These are phyloP conservation scores for Bombardia bombarda DNA, from an alignment of 495 filamentous ascomycete species.

Conservation along the genomic window DNA sequence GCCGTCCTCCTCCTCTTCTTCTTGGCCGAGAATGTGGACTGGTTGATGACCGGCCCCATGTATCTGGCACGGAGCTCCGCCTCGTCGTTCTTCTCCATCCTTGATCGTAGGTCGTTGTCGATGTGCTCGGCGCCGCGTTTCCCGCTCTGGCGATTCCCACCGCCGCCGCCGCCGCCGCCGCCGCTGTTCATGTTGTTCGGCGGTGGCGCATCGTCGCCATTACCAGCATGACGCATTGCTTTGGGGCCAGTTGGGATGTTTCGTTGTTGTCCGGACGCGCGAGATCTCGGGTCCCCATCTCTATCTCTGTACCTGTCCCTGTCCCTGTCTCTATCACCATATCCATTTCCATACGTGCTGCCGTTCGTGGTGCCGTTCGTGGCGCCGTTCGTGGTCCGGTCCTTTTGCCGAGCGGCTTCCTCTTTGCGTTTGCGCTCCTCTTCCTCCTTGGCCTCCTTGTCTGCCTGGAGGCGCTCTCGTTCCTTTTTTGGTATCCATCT, in stretches of 20 bases:
- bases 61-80: conserved; percentile 74
- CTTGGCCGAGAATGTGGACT: conserved; percentile 87
- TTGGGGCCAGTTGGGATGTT: conserved; percentile 70
- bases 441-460: conserved; percentile 79
- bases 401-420: conserved; percentile 36
- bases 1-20: conserved; percentile 92
- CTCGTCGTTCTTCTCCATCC: conserved; percentile 65
- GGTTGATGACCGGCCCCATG: conserved; percentile 84
- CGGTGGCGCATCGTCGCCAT: conserved; percentile 9
- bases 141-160: conserved; percentile 12
- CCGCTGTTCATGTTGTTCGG: conserved; percentile 33
- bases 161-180: conserved; percentile 45
- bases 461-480: conserved; percentile 75
- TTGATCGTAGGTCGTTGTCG: conserved; percentile 47
- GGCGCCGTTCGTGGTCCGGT: conserved; percentile 13
- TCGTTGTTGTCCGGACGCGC: conserved; percentile 17
- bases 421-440: conserved; percentile 56
- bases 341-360: background rate
- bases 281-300: conserved; percentile 4
- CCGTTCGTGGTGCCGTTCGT: conserved; percentile 8
- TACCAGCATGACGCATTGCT: conserved; percentile 56
- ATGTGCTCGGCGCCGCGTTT: conserved; percentile 20
- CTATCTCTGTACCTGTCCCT: no score
- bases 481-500: conserved; percentile 89
- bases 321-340: no score